Conservation (phyloP, 306 rosid genomes). For the Rubus idaeus region DNA sequence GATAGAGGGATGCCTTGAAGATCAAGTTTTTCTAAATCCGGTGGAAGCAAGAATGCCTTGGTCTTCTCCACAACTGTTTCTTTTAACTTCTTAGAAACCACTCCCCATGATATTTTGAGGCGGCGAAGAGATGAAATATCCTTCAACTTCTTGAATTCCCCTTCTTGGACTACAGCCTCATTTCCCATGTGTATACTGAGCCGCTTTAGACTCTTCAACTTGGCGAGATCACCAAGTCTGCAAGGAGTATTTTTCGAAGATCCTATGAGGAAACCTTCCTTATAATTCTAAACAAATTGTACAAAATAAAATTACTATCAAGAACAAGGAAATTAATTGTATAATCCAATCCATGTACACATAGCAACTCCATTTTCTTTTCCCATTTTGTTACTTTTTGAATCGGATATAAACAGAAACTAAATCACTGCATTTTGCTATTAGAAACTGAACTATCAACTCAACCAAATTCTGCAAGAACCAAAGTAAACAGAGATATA, state of each 20-base stretch:
- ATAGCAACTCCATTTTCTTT: neutral
- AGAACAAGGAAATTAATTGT: neutral
- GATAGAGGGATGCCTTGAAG: slow-evolving; percentile 16
- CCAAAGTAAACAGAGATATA: neutral
- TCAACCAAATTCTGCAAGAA: neutral
- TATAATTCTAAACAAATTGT: neutral
- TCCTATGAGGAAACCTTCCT: slow-evolving; percentile 31
- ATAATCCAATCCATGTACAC: neutral
- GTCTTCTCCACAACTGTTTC: too few relatives aligned
- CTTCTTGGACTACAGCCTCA: too few relatives aligned
- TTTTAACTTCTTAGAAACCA: too few relatives aligned
- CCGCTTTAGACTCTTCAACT: too few relatives aligned
- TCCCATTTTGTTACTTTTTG: neutral
- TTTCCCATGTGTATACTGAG: too few relatives aligned
- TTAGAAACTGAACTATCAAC: neutral
- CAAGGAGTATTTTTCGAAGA: neutral
- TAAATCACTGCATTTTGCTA: too few relatives aligned
- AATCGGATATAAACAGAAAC: neutral
- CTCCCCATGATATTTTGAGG: too few relatives aligned
- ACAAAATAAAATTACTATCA: neutral
- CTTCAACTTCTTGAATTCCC: too few relatives aligned
- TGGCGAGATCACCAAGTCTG: too few relatives aligned
- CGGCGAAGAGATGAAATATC: too few relatives aligned
- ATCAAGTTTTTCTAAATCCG: neutral
- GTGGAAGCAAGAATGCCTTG: too few relatives aligned